Evolutionary conservation across 306 rosid species (phyloP), one percentile per base, ranked within the genome.

Genomic region (Castanopsis chinensis): DNA sequence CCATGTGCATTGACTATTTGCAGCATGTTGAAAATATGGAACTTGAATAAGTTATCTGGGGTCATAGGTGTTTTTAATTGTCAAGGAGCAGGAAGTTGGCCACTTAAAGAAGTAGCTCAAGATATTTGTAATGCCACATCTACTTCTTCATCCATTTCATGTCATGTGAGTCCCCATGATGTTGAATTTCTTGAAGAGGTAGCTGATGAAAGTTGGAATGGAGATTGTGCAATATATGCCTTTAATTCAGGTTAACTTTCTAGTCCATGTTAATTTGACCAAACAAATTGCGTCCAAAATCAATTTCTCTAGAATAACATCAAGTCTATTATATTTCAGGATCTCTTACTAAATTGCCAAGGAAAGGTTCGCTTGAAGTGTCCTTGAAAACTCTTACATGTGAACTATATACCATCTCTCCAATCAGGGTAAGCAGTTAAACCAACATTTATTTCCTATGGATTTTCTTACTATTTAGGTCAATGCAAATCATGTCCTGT

Each of bases 1-100:
- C 65, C 15, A 71, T 35, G 37, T 53, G 4, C 71, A 25, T 18
- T 37, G 58, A 56, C 33, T 73, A 32, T 72, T 37, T 83, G 71
- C 88, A 91, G 92, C 76, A 35, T 91, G 83, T 57, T 88, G 85
- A 92, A 92, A 76, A 87, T 92, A 71, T 90, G 97, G 94, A 92
- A 88, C 86, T 57, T 92, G 85, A 92, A 92, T 53, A 84, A 79
- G 85, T 68, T 92, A 19, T 71, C 86, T 1, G 97, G 97, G 68
- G 82, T 90, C 45, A 10, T 90, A 2, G 97, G 97, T 0, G 83
- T 90, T 41, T 88, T 90, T 20, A 92, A 92, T 76, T 92, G 94
- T 90, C 97, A 92, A 85, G 92, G 91, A 82, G 83, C 91, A 27
- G 97, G 92, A 78, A 64, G 73, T 74, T 92, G 92, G 97, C 92